Evolutionary conservation across 805 yeast genomes (phyloP).

Genomic region (Candida dendrica): DNA sequence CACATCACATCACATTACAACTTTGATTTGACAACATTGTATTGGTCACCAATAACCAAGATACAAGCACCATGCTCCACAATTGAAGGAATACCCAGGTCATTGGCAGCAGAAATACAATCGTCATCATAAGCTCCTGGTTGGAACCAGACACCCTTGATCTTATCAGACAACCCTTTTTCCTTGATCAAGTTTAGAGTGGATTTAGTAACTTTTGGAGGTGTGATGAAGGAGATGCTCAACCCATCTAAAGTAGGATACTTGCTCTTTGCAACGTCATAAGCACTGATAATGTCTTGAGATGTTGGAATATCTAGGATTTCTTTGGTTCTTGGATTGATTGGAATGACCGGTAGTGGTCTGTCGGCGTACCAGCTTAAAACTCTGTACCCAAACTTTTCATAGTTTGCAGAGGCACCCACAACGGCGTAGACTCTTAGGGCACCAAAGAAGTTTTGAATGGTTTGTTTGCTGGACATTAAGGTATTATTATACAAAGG

Average conservation of each 20-base stretch:
- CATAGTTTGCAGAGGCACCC: constrained; percentile 62
- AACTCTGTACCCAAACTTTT: constrained; percentile 66
- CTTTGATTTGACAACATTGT: constrained; percentile 29
- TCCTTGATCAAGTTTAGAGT: constrained; percentile 32
- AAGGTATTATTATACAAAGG: no score
- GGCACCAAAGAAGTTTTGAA: constrained; percentile 43
- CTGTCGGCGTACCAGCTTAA: constrained; percentile 58
- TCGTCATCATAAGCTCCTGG: constrained; percentile 66
- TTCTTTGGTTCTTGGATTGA: constrained; percentile 48
- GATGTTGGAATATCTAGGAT: constrained; percentile 40
- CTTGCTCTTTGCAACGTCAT: constrained; percentile 13
- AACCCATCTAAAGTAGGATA: constrained; percentile 33
- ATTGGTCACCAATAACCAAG: constrained; percentile 56
- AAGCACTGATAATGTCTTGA: constrained; percentile 23
- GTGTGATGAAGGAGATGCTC: constrained; percentile 66
- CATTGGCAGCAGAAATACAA: constrained; percentile 37
- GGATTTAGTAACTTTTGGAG: constrained; percentile 53
- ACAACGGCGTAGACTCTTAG: constrained; percentile 52
- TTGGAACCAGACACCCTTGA: constrained; percentile 72
- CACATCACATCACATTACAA: no score
- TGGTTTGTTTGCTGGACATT: constrained; percentile 1
- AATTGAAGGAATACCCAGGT: constrained; percentile 25
- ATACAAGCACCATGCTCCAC: constrained; percentile 59
- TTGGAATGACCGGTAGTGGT: constrained; percentile 52
- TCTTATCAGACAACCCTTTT: constrained; percentile 14